phyloP scores from a whole-genome alignment of 2,329 filamentous ascomycete genomes.

The Bisporella sp. region DNA sequence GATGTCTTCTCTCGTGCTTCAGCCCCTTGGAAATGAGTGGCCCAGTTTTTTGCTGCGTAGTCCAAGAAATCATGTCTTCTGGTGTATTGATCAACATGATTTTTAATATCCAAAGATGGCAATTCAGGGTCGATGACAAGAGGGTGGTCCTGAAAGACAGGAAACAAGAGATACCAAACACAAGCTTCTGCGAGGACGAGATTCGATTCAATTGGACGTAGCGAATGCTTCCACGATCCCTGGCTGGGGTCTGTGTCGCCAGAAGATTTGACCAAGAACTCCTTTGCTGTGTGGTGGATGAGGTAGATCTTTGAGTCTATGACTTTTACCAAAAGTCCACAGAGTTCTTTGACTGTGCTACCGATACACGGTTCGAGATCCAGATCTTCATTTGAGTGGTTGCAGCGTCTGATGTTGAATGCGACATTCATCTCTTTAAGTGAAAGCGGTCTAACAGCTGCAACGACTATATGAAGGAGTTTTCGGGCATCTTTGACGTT shows the following conservation, averaged over 20 bases:
- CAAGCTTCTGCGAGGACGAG: background rate
- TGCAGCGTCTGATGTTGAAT: too few relatives aligned
- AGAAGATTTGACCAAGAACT: conserved; percentile 18
- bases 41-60: background rate
- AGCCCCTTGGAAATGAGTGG: background rate
- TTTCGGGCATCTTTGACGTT: too few relatives aligned
- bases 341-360: too few relatives aligned
- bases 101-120: background rate
- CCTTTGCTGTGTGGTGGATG: conserved; percentile 23
- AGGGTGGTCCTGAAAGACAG: background rate
- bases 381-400: too few relatives aligned
- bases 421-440: too few relatives aligned
- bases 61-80: background rate
- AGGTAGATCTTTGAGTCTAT: too few relatives aligned
- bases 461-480: too few relatives aligned
- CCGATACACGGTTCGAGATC: too few relatives aligned
- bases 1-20: background rate
- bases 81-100: background rate
- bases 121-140: background rate
- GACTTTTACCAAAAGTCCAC: too few relatives aligned
- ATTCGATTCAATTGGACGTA: background rate
- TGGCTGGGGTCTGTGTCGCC: background rate
- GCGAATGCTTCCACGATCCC: background rate
- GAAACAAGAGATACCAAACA: background rate
- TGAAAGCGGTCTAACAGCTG: too few relatives aligned